phyloP scores from a whole-genome alignment of 148 eudicot species.

The Rhododendron vialii region DNA sequence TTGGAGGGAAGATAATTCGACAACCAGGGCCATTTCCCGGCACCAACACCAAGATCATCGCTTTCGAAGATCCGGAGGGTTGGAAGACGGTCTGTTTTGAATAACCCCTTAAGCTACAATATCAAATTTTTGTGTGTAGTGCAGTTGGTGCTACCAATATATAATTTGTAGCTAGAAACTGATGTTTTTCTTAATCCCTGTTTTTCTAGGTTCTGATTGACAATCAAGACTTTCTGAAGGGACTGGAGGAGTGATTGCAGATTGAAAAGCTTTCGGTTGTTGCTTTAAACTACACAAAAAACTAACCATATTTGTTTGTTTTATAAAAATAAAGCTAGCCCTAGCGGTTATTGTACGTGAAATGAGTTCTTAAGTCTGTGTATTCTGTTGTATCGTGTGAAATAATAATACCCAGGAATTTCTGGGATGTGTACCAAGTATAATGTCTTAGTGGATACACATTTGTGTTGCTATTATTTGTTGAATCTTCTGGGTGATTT shows the following conservation, averaged over 20 bases:
- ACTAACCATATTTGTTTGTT: no score
- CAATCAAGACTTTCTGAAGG: constrained; percentile 83
- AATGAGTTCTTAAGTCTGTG: background rate
- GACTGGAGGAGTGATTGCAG: constrained; percentile 31
- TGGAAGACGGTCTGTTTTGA: constrained; percentile 17
- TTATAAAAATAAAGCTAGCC: background rate
- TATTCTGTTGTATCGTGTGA: background rate
- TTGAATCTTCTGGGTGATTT: no score
- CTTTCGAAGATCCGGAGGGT: constrained; percentile 74
- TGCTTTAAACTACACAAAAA: background rate
- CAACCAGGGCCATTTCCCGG: constrained; percentile 84
- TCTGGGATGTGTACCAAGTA: no score
- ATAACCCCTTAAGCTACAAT: background rate
- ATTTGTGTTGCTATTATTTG: no score
- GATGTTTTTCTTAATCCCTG: background rate
- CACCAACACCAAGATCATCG: constrained; percentile 70
- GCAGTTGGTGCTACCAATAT: background rate
- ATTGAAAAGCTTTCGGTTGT: background rate
- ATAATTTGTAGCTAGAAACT: background rate
- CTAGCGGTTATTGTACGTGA: background rate
- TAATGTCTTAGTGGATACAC: no score
- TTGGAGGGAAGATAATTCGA: constrained; percentile 86
- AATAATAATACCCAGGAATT: background rate
- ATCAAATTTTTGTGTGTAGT: background rate
- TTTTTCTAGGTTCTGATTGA: constrained; percentile 75